Evolutionary conservation across 306 rosid species (phyloP).

Genomic region (Malus fusca): DNA sequence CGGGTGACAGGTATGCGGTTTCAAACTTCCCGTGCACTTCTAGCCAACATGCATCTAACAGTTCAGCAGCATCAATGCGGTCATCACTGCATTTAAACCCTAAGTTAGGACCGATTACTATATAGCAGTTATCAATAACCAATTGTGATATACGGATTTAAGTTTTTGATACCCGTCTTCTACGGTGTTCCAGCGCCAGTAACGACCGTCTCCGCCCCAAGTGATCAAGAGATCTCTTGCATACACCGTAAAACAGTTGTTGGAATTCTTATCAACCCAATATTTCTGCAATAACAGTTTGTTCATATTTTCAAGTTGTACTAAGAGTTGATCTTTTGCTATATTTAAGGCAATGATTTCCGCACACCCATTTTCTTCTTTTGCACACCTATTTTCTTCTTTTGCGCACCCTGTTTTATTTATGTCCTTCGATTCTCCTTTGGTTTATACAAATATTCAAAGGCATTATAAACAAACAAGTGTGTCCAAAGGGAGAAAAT

Average conservation of each 20-base stretch:
- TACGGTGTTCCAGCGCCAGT: conserved; percentile 45
- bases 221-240: conserved; percentile 58
- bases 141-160: neutral
- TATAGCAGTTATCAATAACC: neutral
- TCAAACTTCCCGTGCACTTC: conserved; percentile 58
- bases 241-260: conserved; percentile 61
- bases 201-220: conserved; percentile 34
- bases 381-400: too few relatives aligned
- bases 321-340: too few relatives aligned
- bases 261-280: conserved; percentile 35
- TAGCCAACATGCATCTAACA: conserved; percentile 58
- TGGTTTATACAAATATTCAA: too few relatives aligned
- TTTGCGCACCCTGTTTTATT: too few relatives aligned
- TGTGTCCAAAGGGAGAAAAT: too few relatives aligned
- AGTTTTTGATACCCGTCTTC: conserved; percentile 38
- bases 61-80: conserved; percentile 40
- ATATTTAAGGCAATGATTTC: too few relatives aligned
- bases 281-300: conserved; percentile 18
- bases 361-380: too few relatives aligned
- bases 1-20: conserved; percentile 45
- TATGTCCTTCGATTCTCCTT: too few relatives aligned
- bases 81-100: conserved; percentile 33
- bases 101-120: neutral
- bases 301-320: neutral
- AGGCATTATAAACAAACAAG: too few relatives aligned